These are phyloP conservation scores for Pseudoturritis turrita DNA, from an alignment of 345 rosid genomes.

Conservation along the genomic window DNA sequence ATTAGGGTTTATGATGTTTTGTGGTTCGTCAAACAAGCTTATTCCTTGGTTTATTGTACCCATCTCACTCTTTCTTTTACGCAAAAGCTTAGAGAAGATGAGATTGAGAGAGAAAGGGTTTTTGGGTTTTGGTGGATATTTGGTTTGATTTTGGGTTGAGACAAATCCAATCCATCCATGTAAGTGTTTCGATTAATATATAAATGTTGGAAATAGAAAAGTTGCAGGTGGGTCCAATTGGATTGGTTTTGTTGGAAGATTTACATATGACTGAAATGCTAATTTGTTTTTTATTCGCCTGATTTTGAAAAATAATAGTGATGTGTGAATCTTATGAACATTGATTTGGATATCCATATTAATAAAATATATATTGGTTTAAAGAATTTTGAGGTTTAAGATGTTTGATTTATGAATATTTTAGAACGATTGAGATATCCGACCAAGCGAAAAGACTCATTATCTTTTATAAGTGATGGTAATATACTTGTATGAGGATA, in stretches of 20 bases:
- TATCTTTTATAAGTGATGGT: neutral
- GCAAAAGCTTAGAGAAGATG: neutral
- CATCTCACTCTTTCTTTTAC: conserved; percentile 36
- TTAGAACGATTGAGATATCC: neutral
- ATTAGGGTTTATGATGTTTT: conserved; percentile 29
- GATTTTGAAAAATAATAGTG: neutral
- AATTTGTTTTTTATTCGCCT: neutral
- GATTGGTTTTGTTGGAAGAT: conserved; percentile 9
- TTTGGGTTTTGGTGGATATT: conserved; percentile 2
- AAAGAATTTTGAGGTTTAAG: neutral
- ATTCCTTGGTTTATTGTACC: conserved; percentile 49
- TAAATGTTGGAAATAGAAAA: conserved; percentile 21
- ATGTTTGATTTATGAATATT: neutral
- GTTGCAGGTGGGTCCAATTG: conserved; percentile 22
- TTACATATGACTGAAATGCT: conserved; percentile 8
- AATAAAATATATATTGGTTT: neutral
- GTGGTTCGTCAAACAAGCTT: conserved; percentile 60
- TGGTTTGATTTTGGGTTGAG: conserved; percentile 26
- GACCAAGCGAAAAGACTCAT: neutral
- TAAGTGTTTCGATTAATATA: conserved; percentile 19
- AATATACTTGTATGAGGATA: neutral
- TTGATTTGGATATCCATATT: neutral
- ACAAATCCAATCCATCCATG: conserved; percentile 28
- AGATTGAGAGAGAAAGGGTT: neutral
- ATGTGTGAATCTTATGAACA: neutral